Conservation (phyloP, 139 green algal genomes). For the Microglena sp. region DNA sequence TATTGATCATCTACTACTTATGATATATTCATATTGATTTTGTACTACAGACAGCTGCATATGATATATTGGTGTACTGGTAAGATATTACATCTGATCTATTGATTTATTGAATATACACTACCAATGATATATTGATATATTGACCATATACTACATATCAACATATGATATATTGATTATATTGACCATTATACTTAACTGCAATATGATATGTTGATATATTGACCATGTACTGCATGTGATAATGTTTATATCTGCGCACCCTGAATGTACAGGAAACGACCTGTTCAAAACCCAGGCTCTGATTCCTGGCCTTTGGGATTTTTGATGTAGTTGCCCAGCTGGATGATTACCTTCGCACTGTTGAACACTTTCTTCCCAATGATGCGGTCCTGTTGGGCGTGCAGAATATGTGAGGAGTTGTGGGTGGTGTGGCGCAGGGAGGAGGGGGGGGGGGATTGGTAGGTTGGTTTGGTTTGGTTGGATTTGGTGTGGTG, state of each 20-base stretch:
- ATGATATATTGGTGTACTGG: too few species aligned
- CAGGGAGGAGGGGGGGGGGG: background rate
- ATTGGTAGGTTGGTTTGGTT: background rate
- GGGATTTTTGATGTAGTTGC: conserved; percentile 25
- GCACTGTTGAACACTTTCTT: conserved; percentile 34
- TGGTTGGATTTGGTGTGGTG: background rate
- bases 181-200: background rate
- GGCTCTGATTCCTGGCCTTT: background rate
- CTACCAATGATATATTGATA: background rate
- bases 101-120: too few species aligned
- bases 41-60: too few species aligned
- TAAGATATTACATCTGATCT: too few species aligned
- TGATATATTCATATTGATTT: too few species aligned
- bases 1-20: too few species aligned
- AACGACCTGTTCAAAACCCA: background rate
- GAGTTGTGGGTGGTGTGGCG: background rate
- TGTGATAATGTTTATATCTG: background rate
- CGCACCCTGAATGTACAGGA: background rate
- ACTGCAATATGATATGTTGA: background rate
- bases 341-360: conserved; percentile 19
- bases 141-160: too few species aligned
- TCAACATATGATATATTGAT: too few species aligned
- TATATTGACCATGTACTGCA: background rate
- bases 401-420: too few species aligned
- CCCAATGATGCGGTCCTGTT: conserved; percentile 35